Evolutionary conservation across 1,139 yeast species (phyloP), one percentile per base, ranked within the genome.

Genomic region (Williopsis jadinii): DNA sequence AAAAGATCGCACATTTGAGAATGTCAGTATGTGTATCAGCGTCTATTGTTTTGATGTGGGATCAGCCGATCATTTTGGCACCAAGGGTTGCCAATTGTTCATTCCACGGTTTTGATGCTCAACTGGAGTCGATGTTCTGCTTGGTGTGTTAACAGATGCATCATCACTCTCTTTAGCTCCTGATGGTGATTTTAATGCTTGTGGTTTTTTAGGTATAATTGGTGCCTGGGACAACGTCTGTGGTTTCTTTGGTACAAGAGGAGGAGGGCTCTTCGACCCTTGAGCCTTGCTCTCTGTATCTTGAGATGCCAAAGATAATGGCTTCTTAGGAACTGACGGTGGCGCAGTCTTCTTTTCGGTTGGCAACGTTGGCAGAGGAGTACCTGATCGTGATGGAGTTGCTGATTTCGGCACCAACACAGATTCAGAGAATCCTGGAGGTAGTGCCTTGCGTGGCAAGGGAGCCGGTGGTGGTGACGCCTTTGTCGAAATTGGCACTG

Each of bases 391-490:
- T 2, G 52, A 38, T 30, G 57, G 51, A 9, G 49, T 48, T 15
- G 43, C 34, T 2, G 55, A 45, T 38, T 47, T 56, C 37, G 59
- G 59, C 11, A 44, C 47, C 9, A 51, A 40, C 8, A 48, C 45
- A 13, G 49, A 32, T 30, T 52, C 59, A 9, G 48, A 41, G 30
- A 46, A 53, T 0, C 59, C 59, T 4, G 59, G 59, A 32, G 59
- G 59, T 5, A 52, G 41, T n/a, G 38, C 36, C 27, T 47, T 50
- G 30, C 51, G 42, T 26, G 56, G 47, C 8, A 49, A 28, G 34
- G 59, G 53, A 3, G 40, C 50, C 5, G 54, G 52, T 12, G 52
- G 53, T 15, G 51, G 49, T 10, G 48, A 34, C 29, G 36, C 34
- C 28, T 42, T 40, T 8, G 45, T 8, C 3, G 53, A 46, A 43